Evolutionary conservation across 257 asterid species (phyloP).

Genomic region (Fraxinus anomala): DNA sequence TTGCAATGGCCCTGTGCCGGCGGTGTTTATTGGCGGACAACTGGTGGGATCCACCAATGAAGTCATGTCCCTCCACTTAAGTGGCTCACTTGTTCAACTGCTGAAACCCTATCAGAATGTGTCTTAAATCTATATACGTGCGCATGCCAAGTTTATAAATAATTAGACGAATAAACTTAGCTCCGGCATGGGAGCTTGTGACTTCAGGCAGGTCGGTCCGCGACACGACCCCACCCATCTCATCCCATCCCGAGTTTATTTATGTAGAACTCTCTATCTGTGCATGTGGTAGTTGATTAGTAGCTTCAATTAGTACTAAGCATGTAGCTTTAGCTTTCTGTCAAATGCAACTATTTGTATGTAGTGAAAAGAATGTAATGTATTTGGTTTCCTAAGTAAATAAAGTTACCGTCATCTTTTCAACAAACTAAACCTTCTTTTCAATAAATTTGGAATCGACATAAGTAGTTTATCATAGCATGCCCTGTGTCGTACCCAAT

Average conservation of each 20-base stretch:
- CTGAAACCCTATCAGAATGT: slow-evolving; percentile 44
- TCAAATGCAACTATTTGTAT: background rate
- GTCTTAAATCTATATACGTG: slow-evolving; percentile 7
- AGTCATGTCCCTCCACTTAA: slow-evolving; percentile 81
- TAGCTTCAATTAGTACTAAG: background rate
- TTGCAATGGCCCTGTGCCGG: slow-evolving; percentile 53
- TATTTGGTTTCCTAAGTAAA: background rate
- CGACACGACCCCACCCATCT: background rate
- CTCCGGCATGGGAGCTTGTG: background rate
- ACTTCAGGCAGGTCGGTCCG: background rate
- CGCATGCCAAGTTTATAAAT: background rate
- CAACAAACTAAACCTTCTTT: no score
- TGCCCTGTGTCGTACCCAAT: background rate
- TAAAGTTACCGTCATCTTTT: background rate
- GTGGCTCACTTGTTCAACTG: slow-evolving; percentile 58
- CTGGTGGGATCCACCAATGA: slow-evolving; percentile 75
- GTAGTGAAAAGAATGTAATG: background rate
- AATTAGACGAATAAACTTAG: slow-evolving; percentile 27
- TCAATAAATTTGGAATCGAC: background rate
- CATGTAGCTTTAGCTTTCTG: slow-evolving; percentile 2
- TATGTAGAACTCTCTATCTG: slow-evolving; percentile 11
- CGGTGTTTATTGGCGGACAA: slow-evolving; percentile 60
- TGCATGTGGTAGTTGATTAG: slow-evolving; percentile 13
- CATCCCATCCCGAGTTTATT: background rate
- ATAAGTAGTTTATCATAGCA: background rate